These are phyloP conservation scores for Fomitopsis schrenkii DNA, from an alignment of 1,284 basidiomycete species.

Conservation along the genomic window DNA sequence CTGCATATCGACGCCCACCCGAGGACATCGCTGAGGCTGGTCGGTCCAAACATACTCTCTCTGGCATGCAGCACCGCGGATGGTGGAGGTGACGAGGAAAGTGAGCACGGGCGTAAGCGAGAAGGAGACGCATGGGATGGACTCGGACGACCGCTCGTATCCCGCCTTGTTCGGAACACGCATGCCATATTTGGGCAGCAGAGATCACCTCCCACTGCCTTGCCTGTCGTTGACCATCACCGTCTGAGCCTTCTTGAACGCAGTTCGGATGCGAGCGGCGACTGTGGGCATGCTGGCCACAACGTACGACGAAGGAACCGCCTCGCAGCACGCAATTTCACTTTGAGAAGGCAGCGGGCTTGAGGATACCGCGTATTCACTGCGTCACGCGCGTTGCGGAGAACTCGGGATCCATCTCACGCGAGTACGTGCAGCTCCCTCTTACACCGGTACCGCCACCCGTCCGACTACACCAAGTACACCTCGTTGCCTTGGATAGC, in stretches of 20 bases:
- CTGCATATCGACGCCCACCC: constrained; percentile 80
- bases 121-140: constrained; percentile 2
- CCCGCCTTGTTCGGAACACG: background rate
- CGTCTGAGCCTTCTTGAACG: background rate
- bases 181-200: background rate
- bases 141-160: constrained; percentile 3
- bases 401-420: background rate
- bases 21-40: constrained; percentile 40
- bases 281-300: background rate
- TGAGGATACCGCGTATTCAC: constrained; percentile 1
- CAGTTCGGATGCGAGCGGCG: background rate
- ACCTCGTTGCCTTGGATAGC: background rate
- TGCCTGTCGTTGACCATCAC: background rate
- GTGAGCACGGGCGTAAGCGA: background rate
- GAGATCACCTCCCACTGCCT: background rate
- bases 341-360: background rate
- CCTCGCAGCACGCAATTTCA: background rate
- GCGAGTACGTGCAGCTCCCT: background rate
- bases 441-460: background rate
- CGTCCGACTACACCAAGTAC: background rate
- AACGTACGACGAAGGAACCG: too few species aligned
- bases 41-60: constrained; percentile 13
- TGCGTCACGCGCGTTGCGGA: constrained; percentile 2
- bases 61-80: constrained; percentile 10
- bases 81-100: constrained; percentile 1